Base-by-base conservation (phyloP, 805 yeast genomes). In the Lipomyces mesembrius region DNA sequence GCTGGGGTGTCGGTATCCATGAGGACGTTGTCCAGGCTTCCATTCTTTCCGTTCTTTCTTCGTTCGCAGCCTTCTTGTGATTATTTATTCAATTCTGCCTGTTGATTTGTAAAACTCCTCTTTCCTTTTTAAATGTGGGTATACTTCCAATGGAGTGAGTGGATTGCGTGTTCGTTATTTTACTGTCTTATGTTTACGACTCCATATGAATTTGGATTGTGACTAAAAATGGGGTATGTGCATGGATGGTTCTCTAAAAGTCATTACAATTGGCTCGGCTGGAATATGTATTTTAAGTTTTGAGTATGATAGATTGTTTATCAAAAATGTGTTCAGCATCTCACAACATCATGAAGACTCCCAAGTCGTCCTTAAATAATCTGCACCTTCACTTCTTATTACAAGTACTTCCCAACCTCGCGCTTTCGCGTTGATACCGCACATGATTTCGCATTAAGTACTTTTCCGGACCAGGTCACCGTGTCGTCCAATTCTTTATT, bases 1-100 rank as follows among this genome's bases (percentile, higher is more conserved):
- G 74, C 64, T 93, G 97, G 97, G 98, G 98, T 79, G 93, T 93
- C 66, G 98, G 97, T 75, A 87, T 92, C 69, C 88, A 91, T 76
- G 94, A 88, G 79, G 97, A 93, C 79, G 95, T 91, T 63, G 88
- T 96, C 32, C 89, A 88, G 75, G 95, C 97, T 59, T 88, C 96
- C 5, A 85, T 91, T 73, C 75, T 78, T 59, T 81, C 83, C n/a
- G 76, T 80, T n/a, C 73, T 80, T 17, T 77, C 81, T 46, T 80
- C 76, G 4, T 62, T 68, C 54, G 60, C 71, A 3, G 61, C 61
- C 34, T 60, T 68, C 56, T 62, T 67, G 69, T 67, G 57, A 61
- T 29, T 25, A 25, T 25, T 25, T 35, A 52, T 43, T 17, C 7
- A 6, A 43, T 6, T 17, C n/a, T 7, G 11, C 49, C 20, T 43